phyloP scores from a whole-genome alignment of 306 rosid species.

The Gleditsia sinensis region DNA sequence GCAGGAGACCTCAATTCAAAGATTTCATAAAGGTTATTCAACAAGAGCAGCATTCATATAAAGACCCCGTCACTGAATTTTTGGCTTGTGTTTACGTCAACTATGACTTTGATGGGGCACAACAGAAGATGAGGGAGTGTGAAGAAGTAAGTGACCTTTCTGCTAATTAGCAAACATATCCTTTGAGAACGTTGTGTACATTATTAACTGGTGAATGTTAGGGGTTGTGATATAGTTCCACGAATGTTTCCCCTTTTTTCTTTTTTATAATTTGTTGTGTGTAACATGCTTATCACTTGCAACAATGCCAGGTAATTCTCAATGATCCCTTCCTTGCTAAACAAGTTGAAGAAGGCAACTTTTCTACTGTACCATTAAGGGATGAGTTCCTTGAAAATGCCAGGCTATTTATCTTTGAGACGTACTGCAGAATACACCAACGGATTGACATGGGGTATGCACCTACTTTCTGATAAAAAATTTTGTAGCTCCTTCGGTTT shows the following conservation, averaged over 20 bases:
- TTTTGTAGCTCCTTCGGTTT: neutral
- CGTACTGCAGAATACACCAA: slow-evolving; percentile 89
- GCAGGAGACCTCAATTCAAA: slow-evolving; percentile 92
- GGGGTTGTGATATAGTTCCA: neutral
- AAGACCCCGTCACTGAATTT: slow-evolving; percentile 93
- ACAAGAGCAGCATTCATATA: slow-evolving; percentile 85
- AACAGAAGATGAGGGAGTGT: slow-evolving; percentile 94
- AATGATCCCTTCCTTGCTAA: slow-evolving; percentile 98
- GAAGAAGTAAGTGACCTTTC: slow-evolving; percentile 76
- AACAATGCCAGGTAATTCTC: slow-evolving; percentile 72
- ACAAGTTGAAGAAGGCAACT: slow-evolving; percentile 85
- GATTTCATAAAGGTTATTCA: slow-evolving; percentile 94
- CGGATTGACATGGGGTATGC: slow-evolving; percentile 86
- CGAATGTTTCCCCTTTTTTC: neutral
- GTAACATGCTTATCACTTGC: slow-evolving; percentile 5
- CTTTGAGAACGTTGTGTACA: neutral
- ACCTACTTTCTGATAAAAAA: neutral
- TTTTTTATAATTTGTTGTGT: neutral
- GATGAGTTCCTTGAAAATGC: slow-evolving; percentile 98
- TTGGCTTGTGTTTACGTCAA: slow-evolving; percentile 87
- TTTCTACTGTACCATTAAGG: slow-evolving; percentile 84
- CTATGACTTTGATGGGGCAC: slow-evolving; percentile 95
- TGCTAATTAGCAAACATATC: slow-evolving; percentile 16
- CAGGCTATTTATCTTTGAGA: slow-evolving; percentile 95
- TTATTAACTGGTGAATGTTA: neutral